A percentile compares a stretch with the other conserved stretches of the same genome.
Evolutionary conservation across 495 filamentous ascomycete species (phyloP).

Genomic region (Daldinia childiae): DNA sequence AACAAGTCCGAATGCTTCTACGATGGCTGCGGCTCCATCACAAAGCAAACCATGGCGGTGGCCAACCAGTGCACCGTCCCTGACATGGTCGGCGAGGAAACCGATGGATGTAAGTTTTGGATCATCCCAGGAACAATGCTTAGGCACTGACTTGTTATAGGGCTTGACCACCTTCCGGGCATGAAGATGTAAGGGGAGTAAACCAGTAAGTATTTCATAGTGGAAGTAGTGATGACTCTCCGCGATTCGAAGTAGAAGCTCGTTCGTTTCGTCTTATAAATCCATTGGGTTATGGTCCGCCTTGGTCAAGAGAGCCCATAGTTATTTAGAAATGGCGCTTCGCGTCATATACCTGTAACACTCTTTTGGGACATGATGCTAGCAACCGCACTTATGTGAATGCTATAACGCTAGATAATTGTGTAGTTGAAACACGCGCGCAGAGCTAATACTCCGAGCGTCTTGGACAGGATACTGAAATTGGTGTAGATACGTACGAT

Average conservation of each 20-base stretch:
- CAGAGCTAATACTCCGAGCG: background rate
- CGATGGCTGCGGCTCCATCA: slow-evolving; percentile 58
- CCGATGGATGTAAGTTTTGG: slow-evolving; percentile 58
- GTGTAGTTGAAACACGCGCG: too few species aligned
- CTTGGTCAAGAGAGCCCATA: background rate
- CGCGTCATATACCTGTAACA: background rate
- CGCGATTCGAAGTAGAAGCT: background rate
- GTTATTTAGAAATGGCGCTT: background rate
- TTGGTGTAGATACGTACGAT: background rate
- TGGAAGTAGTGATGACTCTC: background rate
- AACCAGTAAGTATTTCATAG: background rate
- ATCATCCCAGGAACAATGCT: background rate
- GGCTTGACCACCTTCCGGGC: background rate
- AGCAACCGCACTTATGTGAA: background rate
- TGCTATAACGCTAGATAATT: background rate
- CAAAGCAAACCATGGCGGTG: slow-evolving; percentile 54
- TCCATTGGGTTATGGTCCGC: background rate
- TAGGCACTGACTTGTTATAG: background rate
- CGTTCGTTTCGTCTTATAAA: background rate
- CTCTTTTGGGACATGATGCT: background rate
- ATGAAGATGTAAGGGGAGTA: background rate
- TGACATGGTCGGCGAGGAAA: slow-evolving; percentile 54
- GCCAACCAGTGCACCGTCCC: slow-evolving; percentile 59
- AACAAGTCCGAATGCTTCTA: slow-evolving; percentile 59
- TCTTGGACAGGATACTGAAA: background rate